Evolutionary conservation across 2,329 filamentous ascomycete genomes (phyloP).

Genomic region (Pseudocercospora vitis): DNA sequence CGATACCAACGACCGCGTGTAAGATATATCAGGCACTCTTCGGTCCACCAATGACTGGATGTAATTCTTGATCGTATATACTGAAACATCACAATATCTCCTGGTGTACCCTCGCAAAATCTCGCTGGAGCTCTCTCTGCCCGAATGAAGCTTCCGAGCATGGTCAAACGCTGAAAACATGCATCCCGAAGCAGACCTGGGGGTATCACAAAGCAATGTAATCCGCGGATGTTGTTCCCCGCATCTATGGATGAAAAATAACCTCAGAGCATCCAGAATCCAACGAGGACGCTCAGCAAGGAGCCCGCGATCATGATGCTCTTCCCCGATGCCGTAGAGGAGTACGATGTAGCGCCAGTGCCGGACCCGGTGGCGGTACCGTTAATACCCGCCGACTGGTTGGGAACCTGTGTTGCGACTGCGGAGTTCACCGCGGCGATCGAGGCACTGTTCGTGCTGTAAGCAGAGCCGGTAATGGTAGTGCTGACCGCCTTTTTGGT

Average conservation of each 20-base stretch:
- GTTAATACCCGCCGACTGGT: slow-evolving; percentile 10
- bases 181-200: slow-evolving; percentile 5
- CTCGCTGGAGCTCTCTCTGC: too few species aligned
- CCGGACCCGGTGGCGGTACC: slow-evolving; percentile 15
- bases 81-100: too few species aligned
- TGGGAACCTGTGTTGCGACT: slow-evolving; percentile 20
- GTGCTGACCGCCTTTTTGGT: slow-evolving; percentile 25
- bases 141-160: too few species aligned
- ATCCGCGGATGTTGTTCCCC: too few species aligned
- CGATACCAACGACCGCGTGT: too few species aligned
- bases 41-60: too few species aligned
- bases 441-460: slow-evolving; percentile 31
- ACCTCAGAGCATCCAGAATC: slow-evolving; percentile 25
- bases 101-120: too few species aligned
- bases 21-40: too few species aligned
- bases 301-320: slow-evolving; percentile 24
- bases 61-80: too few species aligned
- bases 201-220: background rate
- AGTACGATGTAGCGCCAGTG: slow-evolving; percentile 13
- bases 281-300: slow-evolving; percentile 29
- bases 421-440: slow-evolving; percentile 28
- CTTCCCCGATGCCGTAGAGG: slow-evolving; percentile 16
- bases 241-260: too few species aligned
- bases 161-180: background rate
- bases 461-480: slow-evolving; percentile 30